These are phyloP conservation scores for Nemania sp. DNA, from an alignment of 2,329 filamentous ascomycete genomes.

Conservation along the genomic window DNA sequence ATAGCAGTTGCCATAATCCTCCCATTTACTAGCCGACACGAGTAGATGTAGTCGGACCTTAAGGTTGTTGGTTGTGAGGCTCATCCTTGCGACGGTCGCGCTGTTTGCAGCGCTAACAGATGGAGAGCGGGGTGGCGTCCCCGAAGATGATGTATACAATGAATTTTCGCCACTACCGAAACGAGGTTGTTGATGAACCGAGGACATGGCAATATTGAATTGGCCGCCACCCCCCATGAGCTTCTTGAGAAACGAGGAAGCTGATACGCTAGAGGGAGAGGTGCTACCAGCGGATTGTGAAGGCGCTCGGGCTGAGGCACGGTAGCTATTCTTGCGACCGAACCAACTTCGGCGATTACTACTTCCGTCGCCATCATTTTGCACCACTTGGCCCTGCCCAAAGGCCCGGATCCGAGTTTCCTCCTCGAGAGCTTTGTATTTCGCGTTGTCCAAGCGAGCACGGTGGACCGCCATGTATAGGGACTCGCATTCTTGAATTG, in stretches of 20 bases:
- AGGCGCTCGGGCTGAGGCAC: conserved; percentile 70
- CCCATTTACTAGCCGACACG: conserved; percentile 83
- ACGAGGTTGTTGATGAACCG: conserved; percentile 71
- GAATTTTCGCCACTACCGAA: conserved; percentile 67
- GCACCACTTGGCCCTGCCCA: conserved; percentile 66
- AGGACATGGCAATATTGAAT: conserved; percentile 87
- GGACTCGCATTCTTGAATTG: conserved; percentile 79
- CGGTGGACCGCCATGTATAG: conserved; percentile 90
- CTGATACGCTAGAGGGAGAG: conserved; percentile 71
- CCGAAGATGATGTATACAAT: conserved; percentile 69
- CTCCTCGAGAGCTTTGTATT: conserved; percentile 78
- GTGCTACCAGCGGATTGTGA: conserved; percentile 78
- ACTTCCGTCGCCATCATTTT: conserved; percentile 62
- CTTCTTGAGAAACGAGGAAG: conserved; percentile 80
- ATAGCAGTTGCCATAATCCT: conserved; percentile 86
- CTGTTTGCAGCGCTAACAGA: conserved; percentile 67
- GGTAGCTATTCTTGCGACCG: conserved; percentile 73
- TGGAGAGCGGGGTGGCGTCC: conserved; percentile 66
- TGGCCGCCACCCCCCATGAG: conserved; percentile 78
- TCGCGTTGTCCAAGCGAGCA: conserved; percentile 90
- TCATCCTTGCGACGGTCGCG: conserved; percentile 59
- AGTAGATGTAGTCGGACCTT: conserved; percentile 89
- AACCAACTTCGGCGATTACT: conserved; percentile 68
- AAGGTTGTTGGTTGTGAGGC: conserved; percentile 79
- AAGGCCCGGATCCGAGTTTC: conserved; percentile 79